A percentile compares a stretch with the other conserved stretches of the same genome.
phyloP scores from a whole-genome alignment of 1,284 basidiomycete species.

The Anthracocystis panici-leucophaei region DNA sequence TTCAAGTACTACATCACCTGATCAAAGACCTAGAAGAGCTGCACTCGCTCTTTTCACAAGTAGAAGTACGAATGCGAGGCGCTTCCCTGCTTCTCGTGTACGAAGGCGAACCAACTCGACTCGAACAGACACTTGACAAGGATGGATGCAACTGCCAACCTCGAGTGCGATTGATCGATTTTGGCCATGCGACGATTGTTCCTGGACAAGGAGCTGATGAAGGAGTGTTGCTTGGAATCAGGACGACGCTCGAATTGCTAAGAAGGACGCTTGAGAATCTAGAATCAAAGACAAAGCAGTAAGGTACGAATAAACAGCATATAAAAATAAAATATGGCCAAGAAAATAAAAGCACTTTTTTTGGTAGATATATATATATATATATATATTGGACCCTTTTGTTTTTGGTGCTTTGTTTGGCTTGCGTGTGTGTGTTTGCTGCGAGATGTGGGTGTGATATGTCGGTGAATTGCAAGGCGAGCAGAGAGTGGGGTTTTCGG shows the following conservation, averaged over 20 bases:
- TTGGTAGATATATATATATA: too few relatives aligned
- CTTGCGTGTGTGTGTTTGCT: too few relatives aligned
- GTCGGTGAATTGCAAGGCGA: too few relatives aligned
- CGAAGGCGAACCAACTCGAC: conserved; percentile 77
- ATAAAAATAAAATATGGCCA: too few relatives aligned
- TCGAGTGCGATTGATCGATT: conserved; percentile 85
- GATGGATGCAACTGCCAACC: conserved; percentile 2
- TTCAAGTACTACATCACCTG: conserved; percentile 70
- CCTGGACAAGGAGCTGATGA: conserved; percentile 83
- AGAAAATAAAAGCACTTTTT: too few relatives aligned
- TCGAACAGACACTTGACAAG: conserved; percentile 62
- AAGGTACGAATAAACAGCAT: too few relatives aligned
- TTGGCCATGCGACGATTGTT: conserved; percentile 83
- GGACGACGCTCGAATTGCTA: conserved; percentile 72
- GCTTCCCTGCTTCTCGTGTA: conserved; percentile 85
- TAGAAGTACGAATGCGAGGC: conserved; percentile 85
- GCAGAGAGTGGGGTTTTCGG: too few relatives aligned
- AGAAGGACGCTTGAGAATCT: conserved; percentile 16
- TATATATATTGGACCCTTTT: too few relatives aligned
- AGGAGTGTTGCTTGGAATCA: conserved; percentile 80
- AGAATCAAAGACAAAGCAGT: neutral
- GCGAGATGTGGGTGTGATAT: too few relatives aligned
- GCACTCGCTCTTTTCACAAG: conserved; percentile 72
- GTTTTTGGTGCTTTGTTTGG: too few relatives aligned
- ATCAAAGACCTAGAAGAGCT: conserved; percentile 73